Base-by-base conservation (phyloP, 441 rosid species). In the Populus hybrid region DNA sequence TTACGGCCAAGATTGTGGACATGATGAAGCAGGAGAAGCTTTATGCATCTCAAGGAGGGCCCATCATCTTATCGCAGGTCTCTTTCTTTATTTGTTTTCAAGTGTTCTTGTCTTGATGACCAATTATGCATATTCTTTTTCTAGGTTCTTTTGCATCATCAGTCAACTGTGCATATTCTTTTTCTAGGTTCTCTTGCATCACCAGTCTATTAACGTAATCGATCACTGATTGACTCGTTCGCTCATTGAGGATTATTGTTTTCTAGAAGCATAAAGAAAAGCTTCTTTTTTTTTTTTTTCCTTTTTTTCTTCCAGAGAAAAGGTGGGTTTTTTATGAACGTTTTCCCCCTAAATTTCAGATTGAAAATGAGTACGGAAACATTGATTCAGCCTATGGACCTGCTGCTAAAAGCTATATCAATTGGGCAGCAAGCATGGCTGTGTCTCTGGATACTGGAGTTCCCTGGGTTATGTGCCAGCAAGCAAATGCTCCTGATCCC, bases 381-480 rank as follows among this genome's bases (percentile, higher is more conserved):
- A 81, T 96, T 76, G 97, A 91, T 83, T 88, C 83, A 5, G 93
- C 98, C 16, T 96, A 81, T 82, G 90, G 81, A 70, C 81, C 93
- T 35, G 80, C 74, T 12, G 98, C 95, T n/a, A 32, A 78, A 12
- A 83, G 83, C 24, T 96, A 96, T 72, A 86, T 94, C 68, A 90
- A 93, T 1, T 96, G 99, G 98, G 93, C 97, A 69, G 93, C 88
- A 67, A 82, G 87, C 6, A 74, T 94, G 85, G 98, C 95, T 8
- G 63, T 83, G 46, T 86, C 86, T 14, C 75, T 84, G 76, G 75
- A 91, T n/a, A 79, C 84, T 1, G 93, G 94, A 16, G 89, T 96
- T 73, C 99, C 98, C 67, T 96, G 99, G 99, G 86, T 91, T 77
- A 94, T 95, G 98, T 95, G 99, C 89, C 93, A 95, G 86, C 98